A percentile compares a stretch with the other conserved stretches of the same genome.
Evolutionary conservation across 345 rosid species (phyloP).

Genomic region (Mallotus nudiflorus): DNA sequence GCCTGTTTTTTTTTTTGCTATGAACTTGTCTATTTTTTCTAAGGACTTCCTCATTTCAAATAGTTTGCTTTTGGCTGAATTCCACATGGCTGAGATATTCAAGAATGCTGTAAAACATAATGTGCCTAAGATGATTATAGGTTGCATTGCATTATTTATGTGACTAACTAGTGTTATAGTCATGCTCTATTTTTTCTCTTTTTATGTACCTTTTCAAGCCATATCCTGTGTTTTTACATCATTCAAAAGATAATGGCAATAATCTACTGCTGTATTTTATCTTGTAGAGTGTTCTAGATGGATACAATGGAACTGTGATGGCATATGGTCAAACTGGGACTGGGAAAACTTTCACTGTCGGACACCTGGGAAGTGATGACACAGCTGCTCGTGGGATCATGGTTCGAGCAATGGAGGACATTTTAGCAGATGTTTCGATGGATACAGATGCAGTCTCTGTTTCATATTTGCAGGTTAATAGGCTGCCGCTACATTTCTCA

Average conservation of each 20-base stretch:
- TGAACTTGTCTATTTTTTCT: not conserved
- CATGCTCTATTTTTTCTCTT: not conserved
- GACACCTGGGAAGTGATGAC: constrained; percentile 32
- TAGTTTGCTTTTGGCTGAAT: too few species aligned
- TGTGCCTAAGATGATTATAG: not conserved
- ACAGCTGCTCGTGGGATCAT: constrained; percentile 39
- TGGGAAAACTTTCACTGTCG: constrained; percentile 38
- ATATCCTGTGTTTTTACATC: not conserved
- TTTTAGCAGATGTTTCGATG: constrained; percentile 23
- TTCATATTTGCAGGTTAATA: constrained; percentile 34
- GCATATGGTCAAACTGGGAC: constrained; percentile 43
- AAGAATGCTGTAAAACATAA: not conserved
- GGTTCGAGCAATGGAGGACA: constrained; percentile 44
- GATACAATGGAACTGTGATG: constrained; percentile 40
- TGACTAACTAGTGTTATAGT: not conserved
- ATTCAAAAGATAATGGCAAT: not conserved
- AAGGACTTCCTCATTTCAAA: not conserved
- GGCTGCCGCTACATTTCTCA: too few species aligned
- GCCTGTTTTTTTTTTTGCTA: constrained; percentile 10
- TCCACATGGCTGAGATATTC: not conserved
- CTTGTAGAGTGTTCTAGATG: constrained; percentile 33
- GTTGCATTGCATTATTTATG: not conserved
- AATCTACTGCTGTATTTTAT: not conserved
- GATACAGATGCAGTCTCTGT: constrained; percentile 33
- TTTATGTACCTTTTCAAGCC: not conserved